Percentiles rank a stretch among this genome's conserved stretches.
Conservation (phyloP, 768 basidiomycete genomes). For the Lentinula raphanica region DNA sequence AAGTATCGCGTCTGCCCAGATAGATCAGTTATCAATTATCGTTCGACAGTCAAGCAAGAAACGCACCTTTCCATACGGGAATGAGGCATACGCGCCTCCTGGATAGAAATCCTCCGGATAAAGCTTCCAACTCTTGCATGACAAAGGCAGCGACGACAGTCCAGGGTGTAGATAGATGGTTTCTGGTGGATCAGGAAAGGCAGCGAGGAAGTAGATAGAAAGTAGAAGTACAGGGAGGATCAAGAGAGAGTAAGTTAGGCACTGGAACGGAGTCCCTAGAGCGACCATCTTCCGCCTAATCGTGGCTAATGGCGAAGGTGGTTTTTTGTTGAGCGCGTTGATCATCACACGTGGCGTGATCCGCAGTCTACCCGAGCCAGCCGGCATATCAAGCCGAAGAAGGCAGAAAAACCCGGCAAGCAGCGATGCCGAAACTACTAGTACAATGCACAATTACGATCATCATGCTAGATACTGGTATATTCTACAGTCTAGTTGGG, state of each 20-base stretch:
- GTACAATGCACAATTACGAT: conserved; percentile 17
- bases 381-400: too few species aligned
- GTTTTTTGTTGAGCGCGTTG: not conserved
- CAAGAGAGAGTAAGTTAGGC: conserved; percentile 49
- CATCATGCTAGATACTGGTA: not conserved
- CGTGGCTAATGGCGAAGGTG: not conserved
- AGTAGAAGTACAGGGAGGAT: conserved; percentile 58
- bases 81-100: conserved; percentile 56
- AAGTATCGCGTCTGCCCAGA: conserved; percentile 62
- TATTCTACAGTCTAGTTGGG: conserved; percentile 48
- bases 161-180: conserved; percentile 49
- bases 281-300: conserved; percentile 2
- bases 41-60: not conserved
- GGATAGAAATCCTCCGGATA: conserved; percentile 69
- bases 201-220: conserved; percentile 54
- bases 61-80: conserved; percentile 62
- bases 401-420: too few species aligned
- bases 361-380: not conserved
- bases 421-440: not conserved
- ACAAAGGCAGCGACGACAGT: conserved; percentile 51
- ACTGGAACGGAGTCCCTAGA: conserved; percentile 2
- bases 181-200: conserved; percentile 58
- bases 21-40: not conserved
- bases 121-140: conserved; percentile 57
- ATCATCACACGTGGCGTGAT: not conserved